Percentiles rank a stretch among this genome's conserved stretches.
These are phyloP conservation scores for Podospora appendiculata DNA, from an alignment of 495 filamentous ascomycete genomes.

Conservation along the genomic window DNA sequence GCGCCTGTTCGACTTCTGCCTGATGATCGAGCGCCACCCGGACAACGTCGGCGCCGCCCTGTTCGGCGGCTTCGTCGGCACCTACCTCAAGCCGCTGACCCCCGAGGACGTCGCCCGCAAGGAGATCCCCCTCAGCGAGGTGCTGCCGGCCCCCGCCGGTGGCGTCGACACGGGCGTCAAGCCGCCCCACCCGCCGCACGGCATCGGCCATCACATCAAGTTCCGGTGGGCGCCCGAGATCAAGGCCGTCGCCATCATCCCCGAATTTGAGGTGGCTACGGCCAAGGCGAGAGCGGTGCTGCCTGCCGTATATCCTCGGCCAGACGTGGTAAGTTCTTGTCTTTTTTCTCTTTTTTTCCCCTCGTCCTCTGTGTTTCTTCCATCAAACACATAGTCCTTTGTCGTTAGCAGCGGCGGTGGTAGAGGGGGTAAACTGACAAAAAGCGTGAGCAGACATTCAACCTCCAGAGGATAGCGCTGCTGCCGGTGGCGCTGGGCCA, in stretches of 20 bases:
- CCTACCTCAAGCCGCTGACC: conserved; percentile 83
- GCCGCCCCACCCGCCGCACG: conserved; percentile 79
- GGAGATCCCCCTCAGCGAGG: conserved; percentile 94
- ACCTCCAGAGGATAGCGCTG: conserved; percentile 83
- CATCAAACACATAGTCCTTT: no score
- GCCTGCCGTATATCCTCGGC: conserved; percentile 63
- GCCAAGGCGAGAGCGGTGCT: conserved; percentile 79
- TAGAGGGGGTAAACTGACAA: not conserved
- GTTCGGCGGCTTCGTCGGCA: conserved; percentile 95
- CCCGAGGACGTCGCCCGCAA: conserved; percentile 76
- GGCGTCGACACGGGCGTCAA: conserved; percentile 76
- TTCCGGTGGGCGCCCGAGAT: conserved; percentile 89
- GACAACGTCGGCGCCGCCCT: conserved; percentile 94
- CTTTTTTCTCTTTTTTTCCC: not conserved
- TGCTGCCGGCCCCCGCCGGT: conserved; percentile 77
- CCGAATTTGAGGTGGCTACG: conserved; percentile 87
- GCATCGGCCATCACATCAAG: conserved; percentile 88
- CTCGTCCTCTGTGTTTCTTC: not conserved
- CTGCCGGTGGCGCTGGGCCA: conserved; percentile 79
- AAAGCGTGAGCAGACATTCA: conserved; percentile 59
- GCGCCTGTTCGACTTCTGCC: conserved; percentile 83
- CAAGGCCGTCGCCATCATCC: conserved; percentile 90
- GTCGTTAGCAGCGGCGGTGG: no score
- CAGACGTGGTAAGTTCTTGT: conserved; percentile 59
- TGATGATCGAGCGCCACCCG: conserved; percentile 96